Evolutionary conservation across 352 stramenopile genomes (phyloP).

Genomic region (Phytopythium sindhum): DNA sequence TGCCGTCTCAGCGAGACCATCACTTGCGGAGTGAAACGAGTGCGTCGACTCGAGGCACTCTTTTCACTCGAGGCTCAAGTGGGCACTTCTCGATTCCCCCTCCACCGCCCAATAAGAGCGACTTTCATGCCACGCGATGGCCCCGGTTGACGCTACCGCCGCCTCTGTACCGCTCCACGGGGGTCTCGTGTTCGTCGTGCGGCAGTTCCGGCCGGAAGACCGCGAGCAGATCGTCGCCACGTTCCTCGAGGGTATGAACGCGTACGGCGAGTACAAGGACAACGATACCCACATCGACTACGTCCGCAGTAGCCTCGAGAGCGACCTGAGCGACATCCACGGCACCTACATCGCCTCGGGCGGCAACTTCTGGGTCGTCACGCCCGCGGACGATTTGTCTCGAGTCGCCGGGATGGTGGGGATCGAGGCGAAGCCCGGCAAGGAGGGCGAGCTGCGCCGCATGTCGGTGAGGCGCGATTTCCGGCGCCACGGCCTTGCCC

Average conservation of each 20-base stretch:
- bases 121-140: background rate
- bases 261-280: slow-evolving; percentile 18
- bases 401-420: slow-evolving; percentile 28
- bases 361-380: slow-evolving; percentile 45
- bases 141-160: background rate
- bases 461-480: slow-evolving; percentile 32
- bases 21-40: no score
- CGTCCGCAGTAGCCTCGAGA: slow-evolving; percentile 19
- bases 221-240: slow-evolving; percentile 14
- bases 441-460: slow-evolving; percentile 28
- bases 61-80: no score
- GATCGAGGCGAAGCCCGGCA: slow-evolving; percentile 23
- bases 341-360: slow-evolving; percentile 25
- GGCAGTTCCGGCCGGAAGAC: slow-evolving; percentile 16
- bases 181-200: slow-evolving; percentile 7
- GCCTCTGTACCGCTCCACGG: background rate
- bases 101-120: no score
- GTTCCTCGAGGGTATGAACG: slow-evolving; percentile 19
- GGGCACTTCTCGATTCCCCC: no score
- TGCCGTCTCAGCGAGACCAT: background rate
- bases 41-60: no score
- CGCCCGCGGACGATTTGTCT: slow-evolving; percentile 12
- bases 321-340: slow-evolving; percentile 26
- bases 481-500: slow-evolving; percentile 28
- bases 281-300: slow-evolving; percentile 12